Percentiles rank a stretch among this genome's conserved stretches.
Evolutionary conservation across 345 rosid genomes (phyloP).

Genomic region (Combretum micranthum): DNA sequence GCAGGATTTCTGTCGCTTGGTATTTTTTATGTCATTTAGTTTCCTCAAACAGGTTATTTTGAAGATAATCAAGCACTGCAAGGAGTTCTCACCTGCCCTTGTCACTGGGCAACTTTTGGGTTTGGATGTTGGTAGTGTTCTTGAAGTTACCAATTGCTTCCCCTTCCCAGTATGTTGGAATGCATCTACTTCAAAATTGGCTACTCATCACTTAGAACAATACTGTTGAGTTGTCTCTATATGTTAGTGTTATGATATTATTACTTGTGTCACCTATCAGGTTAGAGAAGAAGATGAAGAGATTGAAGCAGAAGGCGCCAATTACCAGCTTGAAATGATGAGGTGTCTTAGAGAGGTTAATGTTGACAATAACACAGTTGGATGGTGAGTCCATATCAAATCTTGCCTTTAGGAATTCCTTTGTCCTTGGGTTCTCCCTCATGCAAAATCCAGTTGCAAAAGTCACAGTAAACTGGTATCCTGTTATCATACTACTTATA

Average conservation of each 20-base stretch:
- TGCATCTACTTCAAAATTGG: no score
- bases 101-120: slow-evolving; percentile 99
- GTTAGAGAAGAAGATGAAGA: slow-evolving; percentile 91
- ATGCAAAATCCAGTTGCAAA: no score
- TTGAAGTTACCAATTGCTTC: slow-evolving; percentile 97
- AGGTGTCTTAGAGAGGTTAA: slow-evolving; percentile 96
- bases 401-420: no score
- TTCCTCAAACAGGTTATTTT: slow-evolving; percentile 51
- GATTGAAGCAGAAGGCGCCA: slow-evolving; percentile 97
- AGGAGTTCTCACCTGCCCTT: slow-evolving; percentile 88
- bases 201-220: no score
- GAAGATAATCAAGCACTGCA: slow-evolving; percentile 96
- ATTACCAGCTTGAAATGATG: slow-evolving; percentile 99
- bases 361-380: slow-evolving; percentile 97
- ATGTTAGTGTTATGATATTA: not conserved
- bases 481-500: no score
- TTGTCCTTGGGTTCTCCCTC: no score
- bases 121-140: slow-evolving; percentile 95
- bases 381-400: slow-evolving; percentile 47
- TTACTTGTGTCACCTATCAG: slow-evolving; percentile 19
- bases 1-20: not conserved
- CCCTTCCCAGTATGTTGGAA: slow-evolving; percentile 71
- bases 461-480: no score
- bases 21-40: not conserved
- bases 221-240: not conserved